These are phyloP conservation scores for Mallotus japonicus DNA, from an alignment of 441 rosid genomes.

Conservation along the genomic window DNA sequence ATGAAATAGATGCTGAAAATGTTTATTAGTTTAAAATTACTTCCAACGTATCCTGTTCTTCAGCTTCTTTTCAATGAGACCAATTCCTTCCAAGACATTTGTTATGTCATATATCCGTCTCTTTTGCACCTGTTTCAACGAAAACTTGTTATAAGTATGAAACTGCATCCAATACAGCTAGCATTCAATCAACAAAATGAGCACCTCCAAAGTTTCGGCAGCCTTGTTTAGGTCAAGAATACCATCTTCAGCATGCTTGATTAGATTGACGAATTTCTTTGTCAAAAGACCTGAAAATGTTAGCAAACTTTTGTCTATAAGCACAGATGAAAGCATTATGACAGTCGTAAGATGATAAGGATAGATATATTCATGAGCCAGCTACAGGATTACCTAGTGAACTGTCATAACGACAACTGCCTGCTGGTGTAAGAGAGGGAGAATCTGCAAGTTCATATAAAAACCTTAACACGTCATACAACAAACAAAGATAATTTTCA, in stretches of 20 bases:
- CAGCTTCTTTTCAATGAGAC: slow-evolving; percentile 90
- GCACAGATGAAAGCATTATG: slow-evolving; percentile 6
- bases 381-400: slow-evolving; percentile 60
- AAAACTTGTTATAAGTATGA: slow-evolving; percentile 8
- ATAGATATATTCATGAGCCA: slow-evolving; percentile 6
- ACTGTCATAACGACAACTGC: slow-evolving; percentile 91
- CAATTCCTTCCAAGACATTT: slow-evolving; percentile 97
- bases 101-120: slow-evolving; percentile 96
- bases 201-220: slow-evolving; percentile 85
- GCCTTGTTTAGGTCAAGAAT: slow-evolving; percentile 82
- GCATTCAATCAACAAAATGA: slow-evolving; percentile 14
- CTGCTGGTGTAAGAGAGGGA: slow-evolving; percentile 68
- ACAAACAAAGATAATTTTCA: background rate
- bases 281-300: slow-evolving; percentile 73
- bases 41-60: slow-evolving; percentile 92
- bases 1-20: slow-evolving; percentile 4
- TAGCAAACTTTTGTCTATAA: slow-evolving; percentile 22
- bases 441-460: slow-evolving; percentile 56
- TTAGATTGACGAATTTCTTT: slow-evolving; percentile 73
- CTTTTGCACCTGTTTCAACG: slow-evolving; percentile 65
- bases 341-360: background rate
- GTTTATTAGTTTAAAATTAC: slow-evolving; percentile 40
- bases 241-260: slow-evolving; percentile 84
- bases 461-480: background rate
- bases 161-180: slow-evolving; percentile 5